phyloP scores from a whole-genome alignment of 176 grass and related monocot species.

The Melocanna baccifera region DNA sequence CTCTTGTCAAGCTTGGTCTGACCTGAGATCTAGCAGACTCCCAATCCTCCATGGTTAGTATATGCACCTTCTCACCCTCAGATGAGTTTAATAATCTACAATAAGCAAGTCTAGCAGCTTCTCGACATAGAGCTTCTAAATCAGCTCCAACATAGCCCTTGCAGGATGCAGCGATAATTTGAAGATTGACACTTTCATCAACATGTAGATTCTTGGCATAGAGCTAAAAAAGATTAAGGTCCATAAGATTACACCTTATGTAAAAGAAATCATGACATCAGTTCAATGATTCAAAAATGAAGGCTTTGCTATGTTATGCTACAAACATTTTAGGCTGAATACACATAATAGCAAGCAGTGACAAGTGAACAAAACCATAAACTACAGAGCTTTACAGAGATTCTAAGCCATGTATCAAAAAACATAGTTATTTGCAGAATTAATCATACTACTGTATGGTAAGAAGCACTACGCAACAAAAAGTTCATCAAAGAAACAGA shows the following conservation, averaged over 20 bases:
- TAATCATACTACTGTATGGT: background rate
- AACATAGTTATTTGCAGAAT: background rate
- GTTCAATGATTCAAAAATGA: background rate
- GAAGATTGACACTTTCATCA: conserved; percentile 72
- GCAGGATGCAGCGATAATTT: conserved; percentile 63
- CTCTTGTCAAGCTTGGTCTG: conserved; percentile 75
- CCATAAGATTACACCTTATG: background rate
- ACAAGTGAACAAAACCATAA: conserved; percentile 1
- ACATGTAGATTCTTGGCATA: conserved; percentile 66
- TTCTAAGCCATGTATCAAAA: background rate
- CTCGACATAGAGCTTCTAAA: conserved; percentile 68
- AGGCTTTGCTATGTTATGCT: background rate
- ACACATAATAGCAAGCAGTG: background rate
- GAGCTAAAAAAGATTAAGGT: conserved; percentile 52
- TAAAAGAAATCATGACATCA: background rate
- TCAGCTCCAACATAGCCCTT: conserved; percentile 95
- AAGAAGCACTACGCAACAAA: background rate
- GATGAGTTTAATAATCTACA: conserved; percentile 43
- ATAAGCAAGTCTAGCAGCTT: conserved; percentile 65
- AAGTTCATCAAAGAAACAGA: background rate
- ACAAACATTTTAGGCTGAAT: background rate
- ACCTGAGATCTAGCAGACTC: conserved; percentile 61
- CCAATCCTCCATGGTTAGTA: conserved; percentile 67
- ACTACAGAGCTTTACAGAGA: background rate
- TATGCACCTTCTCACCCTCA: conserved; percentile 25